Evolutionary conservation across 345 rosid species (phyloP), one percentile per base, ranked within the genome.

Genomic region (Cardamine occulta): DNA sequence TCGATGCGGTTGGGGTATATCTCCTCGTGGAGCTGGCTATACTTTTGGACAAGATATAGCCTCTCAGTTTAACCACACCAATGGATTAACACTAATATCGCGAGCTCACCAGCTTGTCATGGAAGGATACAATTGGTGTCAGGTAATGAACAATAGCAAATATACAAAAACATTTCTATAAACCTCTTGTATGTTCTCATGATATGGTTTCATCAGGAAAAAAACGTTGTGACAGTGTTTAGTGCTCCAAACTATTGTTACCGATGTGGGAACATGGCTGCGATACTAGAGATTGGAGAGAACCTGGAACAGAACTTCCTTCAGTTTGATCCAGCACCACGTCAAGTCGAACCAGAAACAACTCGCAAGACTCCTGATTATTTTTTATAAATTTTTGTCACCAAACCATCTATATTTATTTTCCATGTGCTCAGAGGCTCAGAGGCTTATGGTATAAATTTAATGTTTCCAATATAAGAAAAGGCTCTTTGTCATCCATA

Each of bases 201-300:
- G 48, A 44, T 44, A 44, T 44, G 48, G 5, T 42, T 13, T 32
- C 8, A 63, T 88, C 74, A 89, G 93, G 96, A 92, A 0, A 92
- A 89, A 81, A 88, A 92, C 78, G 97, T 92, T 66, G 97, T 92
- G 58, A 89, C 72, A 14, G 72, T 67, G 48, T 52, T 67, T 23
- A 67, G 72, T 13, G 72, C 72, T 15, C 72, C 72, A 0, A 51
- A 51, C 21, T 66, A 66, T 66, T 66, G 60, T 52, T 66, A 66
- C 92, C 86, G 96, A 1, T 92, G 97, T 70, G 97, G 96, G 29
- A 92, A 92, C 72, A 90, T 92, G 97, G 97, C 97, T 73, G 97
- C 97, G 32, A 92, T 92, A 74, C 82, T 92, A 59, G 97, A 92
- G 87, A 86, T 92, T 55, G 96, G 96, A 47, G 97, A 92, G 83